Evolutionary conservation across 345 rosid species (phyloP), one percentile per base, ranked within the genome.

Genomic region (Populus davidiana): DNA sequence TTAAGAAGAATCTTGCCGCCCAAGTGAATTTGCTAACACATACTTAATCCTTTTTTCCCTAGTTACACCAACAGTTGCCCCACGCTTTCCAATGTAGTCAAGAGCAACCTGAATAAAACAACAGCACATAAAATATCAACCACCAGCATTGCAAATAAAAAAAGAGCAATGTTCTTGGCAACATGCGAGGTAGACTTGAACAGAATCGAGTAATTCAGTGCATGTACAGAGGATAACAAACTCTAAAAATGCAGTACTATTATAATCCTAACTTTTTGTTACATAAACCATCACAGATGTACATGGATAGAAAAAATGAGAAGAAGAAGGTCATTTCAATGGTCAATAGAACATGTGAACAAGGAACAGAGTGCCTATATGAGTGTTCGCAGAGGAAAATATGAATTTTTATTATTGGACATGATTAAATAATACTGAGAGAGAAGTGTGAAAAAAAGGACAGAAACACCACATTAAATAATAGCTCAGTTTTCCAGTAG

Each of bases 61-160:
- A 66, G 99, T 91, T 71, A 92, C 97, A 85, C 99, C 99, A 82
- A 91, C 94, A 74, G 98, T 92, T 61, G 96, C 92, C 80, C 99
- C 99, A 88, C 99, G 89, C 86, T 92, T 96, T 31, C 99, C 99
- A 66, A 96, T 96, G 76, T 93, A 96, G 68, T 96, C 99, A 17
- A 96, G 91, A 8, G 99, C 99, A 81, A 96, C 99, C 99, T 96
- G 84, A 78, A 83, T 44, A 65, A 70, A 33, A 54, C n/a, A 29
- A 7, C 31, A 59, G 67, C 68, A 75, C 33, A 69, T 36, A 43
- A 10, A 54, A 70, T 4, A 63, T 21, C 50, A 59, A 67, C 2
- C 64, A 65, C 25, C 12, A 33, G 62, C 23, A 39, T 9, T 12
- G 61, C 11, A 39, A 69, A 11, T 73, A 52, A 56, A 47, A 76